Evolutionary conservation across 2,329 filamentous ascomycete genomes (phyloP).

Genomic region (Cladophialophora exuberans): DNA sequence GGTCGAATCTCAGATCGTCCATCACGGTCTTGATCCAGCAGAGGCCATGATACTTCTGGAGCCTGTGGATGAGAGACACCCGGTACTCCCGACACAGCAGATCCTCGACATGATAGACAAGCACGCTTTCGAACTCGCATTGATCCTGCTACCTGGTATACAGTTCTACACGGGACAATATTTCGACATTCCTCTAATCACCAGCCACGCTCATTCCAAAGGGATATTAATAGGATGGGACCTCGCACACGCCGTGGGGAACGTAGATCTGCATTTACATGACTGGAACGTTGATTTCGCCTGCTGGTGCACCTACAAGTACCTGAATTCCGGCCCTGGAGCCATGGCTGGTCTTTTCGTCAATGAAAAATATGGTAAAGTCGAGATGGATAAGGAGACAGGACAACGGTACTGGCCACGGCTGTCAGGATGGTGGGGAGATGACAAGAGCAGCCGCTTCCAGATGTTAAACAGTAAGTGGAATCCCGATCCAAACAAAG

Average conservation of each 20-base stretch:
- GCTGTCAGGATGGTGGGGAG: slow-evolving; percentile 82
- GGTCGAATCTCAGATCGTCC: slow-evolving; percentile 76
- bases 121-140: slow-evolving; percentile 71
- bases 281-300: slow-evolving; percentile 93
- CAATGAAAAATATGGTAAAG: slow-evolving; percentile 71
- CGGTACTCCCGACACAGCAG: slow-evolving; percentile 70
- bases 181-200: slow-evolving; percentile 81
- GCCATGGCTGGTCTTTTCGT: slow-evolving; percentile 81
- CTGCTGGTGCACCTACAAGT: slow-evolving; percentile 96
- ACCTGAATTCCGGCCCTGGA: slow-evolving; percentile 84
- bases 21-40: slow-evolving; percentile 68
- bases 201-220: slow-evolving; percentile 70
- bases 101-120: slow-evolving; percentile 74
- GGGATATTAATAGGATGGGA: slow-evolving; percentile 84
- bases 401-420: slow-evolving; percentile 60
- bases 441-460: slow-evolving; percentile 73
- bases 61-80: slow-evolving; percentile 53
- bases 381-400: slow-evolving; percentile 40
- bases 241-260: slow-evolving; percentile 73
- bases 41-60: slow-evolving; percentile 75
- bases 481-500: not conserved
- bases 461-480: slow-evolving; percentile 59
- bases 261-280: slow-evolving; percentile 79
- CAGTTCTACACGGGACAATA: slow-evolving; percentile 92
- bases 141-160: slow-evolving; percentile 82